phyloP scores from a whole-genome alignment of 2,329 filamentous ascomycete genomes.

The Cadophora sp. region DNA sequence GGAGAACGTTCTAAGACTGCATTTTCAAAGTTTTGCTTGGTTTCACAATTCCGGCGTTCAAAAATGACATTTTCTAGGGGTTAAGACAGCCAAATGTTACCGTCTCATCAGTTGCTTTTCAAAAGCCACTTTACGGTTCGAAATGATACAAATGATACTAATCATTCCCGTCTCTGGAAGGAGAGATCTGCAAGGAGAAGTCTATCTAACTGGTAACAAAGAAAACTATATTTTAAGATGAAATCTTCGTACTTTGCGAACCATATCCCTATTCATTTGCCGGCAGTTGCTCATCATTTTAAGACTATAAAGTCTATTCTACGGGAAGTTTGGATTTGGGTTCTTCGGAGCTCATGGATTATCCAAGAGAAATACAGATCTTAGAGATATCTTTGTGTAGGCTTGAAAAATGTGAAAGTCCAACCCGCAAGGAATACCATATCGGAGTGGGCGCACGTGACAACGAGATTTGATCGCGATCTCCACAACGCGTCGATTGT shows the following conservation, averaged over 20 bases:
- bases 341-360: not conserved
- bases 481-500: not conserved
- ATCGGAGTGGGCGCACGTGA: not conserved
- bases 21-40: too few relatives aligned
- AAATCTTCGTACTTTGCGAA: not conserved
- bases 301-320: not conserved
- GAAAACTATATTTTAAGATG: too few relatives aligned
- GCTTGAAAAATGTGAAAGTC: not conserved
- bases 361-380: too few relatives aligned
- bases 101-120: too few relatives aligned
- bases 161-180: too few relatives aligned
- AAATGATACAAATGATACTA: too few relatives aligned
- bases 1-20: not conserved
- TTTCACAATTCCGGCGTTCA: too few relatives aligned
- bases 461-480: conserved; percentile 3
- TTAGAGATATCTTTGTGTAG: not conserved
- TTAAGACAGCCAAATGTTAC: too few relatives aligned
- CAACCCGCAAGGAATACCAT: not conserved
- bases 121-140: too few relatives aligned
- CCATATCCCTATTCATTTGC: not conserved
- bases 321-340: not conserved
- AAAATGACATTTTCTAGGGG: too few relatives aligned
- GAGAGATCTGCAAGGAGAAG: too few relatives aligned
- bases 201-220: too few relatives aligned
- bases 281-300: not conserved